phyloP scores from a whole-genome alignment of 192 early-diverging fungal species.

The Mortierella hygrophila region DNA sequence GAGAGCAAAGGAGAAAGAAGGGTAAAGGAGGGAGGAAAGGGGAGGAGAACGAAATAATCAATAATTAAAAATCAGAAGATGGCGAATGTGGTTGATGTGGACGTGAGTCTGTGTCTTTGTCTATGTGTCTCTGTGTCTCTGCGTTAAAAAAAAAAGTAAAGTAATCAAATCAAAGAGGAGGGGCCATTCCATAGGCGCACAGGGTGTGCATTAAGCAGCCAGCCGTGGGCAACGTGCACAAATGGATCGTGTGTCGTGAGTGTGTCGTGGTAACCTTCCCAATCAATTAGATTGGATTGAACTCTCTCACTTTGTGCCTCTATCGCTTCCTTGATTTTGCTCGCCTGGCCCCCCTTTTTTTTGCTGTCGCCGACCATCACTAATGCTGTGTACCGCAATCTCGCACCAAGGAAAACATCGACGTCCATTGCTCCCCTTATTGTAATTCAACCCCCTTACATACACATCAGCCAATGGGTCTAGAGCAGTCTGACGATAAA shows the following conservation, averaged over 20 bases:
- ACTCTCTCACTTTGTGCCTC: too few species aligned
- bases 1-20: neutral
- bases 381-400: neutral
- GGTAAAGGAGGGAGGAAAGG: neutral
- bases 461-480: neutral
- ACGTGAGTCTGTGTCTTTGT: too few species aligned
- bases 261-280: too few species aligned
- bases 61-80: neutral
- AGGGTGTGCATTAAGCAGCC: too few species aligned
- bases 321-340: neutral
- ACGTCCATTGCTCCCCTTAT: neutral
- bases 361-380: neutral
- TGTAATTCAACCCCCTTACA: neutral
- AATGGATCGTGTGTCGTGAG: too few species aligned
- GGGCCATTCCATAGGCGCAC: too few species aligned
- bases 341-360: neutral
- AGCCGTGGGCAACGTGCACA: too few species aligned
- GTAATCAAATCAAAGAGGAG: too few species aligned
- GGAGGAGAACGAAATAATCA: neutral
- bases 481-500: neutral
- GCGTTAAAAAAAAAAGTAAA: neutral
- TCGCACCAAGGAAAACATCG: neutral
- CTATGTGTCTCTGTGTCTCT: neutral
- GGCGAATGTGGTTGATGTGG: neutral
- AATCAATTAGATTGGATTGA: too few species aligned